A percentile compares a stretch with the other conserved stretches of the same genome.
phyloP scores from a whole-genome alignment of 345 rosid genomes.

The Salix arbutifolia region DNA sequence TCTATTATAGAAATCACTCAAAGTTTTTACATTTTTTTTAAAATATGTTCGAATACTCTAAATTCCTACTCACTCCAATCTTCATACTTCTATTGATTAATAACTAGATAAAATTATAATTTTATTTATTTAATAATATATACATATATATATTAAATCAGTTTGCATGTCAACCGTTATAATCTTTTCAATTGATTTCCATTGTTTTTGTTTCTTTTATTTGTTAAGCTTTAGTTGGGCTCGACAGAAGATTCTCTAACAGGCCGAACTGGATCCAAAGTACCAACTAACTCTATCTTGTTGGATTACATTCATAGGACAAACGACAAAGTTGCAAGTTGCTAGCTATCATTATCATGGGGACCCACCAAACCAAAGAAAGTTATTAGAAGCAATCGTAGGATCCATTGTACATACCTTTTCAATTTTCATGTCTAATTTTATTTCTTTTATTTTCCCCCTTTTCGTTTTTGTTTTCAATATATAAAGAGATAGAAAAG shows the following conservation, averaged over 20 bases:
- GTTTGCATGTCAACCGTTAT: too few relatives aligned
- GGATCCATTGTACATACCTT: neutral
- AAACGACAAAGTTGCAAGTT: neutral
- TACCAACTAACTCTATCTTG: neutral
- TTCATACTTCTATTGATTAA: too few relatives aligned
- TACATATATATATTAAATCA: too few relatives aligned
- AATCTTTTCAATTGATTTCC: neutral
- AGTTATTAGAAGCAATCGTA: neutral
- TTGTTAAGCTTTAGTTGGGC: neutral
- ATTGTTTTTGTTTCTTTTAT: neutral
- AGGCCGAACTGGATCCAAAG: neutral
- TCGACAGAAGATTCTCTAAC: neutral
- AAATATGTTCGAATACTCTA: too few relatives aligned
- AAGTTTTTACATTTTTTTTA: too few relatives aligned
- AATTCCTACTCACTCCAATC: too few relatives aligned
- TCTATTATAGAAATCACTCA: too few relatives aligned
- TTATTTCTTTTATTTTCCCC: neutral
- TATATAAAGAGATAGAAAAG: neutral
- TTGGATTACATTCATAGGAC: neutral
- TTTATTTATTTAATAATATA: too few relatives aligned
- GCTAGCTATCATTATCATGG: neutral
- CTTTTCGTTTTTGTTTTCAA: neutral
- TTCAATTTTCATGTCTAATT: neutral
- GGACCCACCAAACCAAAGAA: neutral
- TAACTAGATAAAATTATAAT: too few relatives aligned